These are phyloP conservation scores for Aspergillus sp. DNA, from an alignment of 2,329 filamentous ascomycete genomes.

Conservation along the genomic window DNA sequence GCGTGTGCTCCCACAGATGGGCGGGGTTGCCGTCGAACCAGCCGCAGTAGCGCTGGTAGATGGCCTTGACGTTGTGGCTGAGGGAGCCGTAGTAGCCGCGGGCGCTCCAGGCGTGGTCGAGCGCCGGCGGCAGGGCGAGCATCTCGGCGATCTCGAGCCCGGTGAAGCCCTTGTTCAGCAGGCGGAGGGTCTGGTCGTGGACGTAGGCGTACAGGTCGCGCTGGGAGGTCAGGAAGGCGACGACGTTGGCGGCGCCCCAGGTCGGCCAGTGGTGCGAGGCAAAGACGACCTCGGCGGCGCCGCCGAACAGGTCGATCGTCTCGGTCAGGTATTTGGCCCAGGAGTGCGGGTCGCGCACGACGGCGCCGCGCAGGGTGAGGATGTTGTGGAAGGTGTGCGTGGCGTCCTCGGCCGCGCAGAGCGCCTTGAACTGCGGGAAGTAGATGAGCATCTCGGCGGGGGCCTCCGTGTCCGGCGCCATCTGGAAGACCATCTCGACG, in stretches of 20 bases:
- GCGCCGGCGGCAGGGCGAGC: constrained; percentile 29
- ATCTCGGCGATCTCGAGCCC: constrained; percentile 40
- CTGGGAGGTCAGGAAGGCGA: constrained; percentile 32
- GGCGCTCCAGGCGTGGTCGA: constrained; percentile 28
- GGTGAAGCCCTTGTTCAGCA: constrained; percentile 37
- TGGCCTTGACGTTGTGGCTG: constrained; percentile 41
- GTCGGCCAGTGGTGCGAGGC: constrained; percentile 43
- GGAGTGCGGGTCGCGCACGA: constrained; percentile 40
- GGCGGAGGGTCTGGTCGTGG: constrained; percentile 41
- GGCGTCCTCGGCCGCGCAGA: constrained; percentile 40
- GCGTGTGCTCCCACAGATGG: constrained; percentile 39
- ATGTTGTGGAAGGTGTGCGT: constrained; percentile 45
- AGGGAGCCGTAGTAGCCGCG: constrained; percentile 39
- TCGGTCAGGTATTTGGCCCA: constrained; percentile 40
- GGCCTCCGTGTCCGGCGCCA: constrained; percentile 43
- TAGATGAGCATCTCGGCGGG: constrained; percentile 44
- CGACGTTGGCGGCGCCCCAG: constrained; percentile 30
- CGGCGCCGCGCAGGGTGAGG: constrained; percentile 41
- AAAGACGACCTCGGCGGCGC: constrained; percentile 34
- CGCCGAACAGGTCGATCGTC: constrained; percentile 33
- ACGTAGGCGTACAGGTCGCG: constrained; percentile 42
- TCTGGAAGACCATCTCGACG: constrained; percentile 41
- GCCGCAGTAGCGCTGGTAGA: constrained; percentile 35
- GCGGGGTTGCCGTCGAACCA: constrained; percentile 36
- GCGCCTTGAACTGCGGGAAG: constrained; percentile 37